phyloP scores from a whole-genome alignment of 2,329 filamentous ascomycete species.

The Colletotrichum tanaceti region DNA sequence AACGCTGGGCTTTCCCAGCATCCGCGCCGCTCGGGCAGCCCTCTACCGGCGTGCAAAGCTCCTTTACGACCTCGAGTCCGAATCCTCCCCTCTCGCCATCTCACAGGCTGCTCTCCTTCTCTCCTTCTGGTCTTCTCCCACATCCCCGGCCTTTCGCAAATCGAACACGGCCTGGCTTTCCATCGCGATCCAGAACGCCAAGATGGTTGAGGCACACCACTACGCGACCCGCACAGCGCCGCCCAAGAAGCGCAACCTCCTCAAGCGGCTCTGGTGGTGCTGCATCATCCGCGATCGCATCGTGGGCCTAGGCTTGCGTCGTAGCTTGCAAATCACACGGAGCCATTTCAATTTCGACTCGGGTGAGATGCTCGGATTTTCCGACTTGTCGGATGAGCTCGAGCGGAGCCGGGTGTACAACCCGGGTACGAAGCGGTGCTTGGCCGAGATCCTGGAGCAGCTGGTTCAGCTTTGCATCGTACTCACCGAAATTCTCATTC shows the following conservation, averaged over 20 bases:
- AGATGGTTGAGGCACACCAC: slow-evolving; percentile 57
- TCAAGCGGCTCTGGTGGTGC: slow-evolving; percentile 67
- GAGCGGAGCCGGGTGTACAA: slow-evolving; percentile 59
- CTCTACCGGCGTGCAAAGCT: slow-evolving; percentile 56
- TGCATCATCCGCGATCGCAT: slow-evolving; percentile 65
- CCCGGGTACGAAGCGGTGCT: slow-evolving; percentile 55
- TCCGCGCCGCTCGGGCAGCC: slow-evolving; percentile 56
- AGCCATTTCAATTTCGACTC: slow-evolving; percentile 58
- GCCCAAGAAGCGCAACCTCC: slow-evolving; percentile 53
- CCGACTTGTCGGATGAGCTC: slow-evolving; percentile 60
- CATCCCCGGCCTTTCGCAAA: slow-evolving; percentile 48
- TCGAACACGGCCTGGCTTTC: slow-evolving; percentile 62
- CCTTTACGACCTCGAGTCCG: slow-evolving; percentile 58
- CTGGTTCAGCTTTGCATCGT: slow-evolving; percentile 59
- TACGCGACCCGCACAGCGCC: slow-evolving; percentile 52
- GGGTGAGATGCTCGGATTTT: slow-evolving; percentile 51
- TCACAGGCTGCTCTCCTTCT: slow-evolving; percentile 57
- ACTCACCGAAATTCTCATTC: slow-evolving; percentile 59
- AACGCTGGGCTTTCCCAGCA: slow-evolving; percentile 55
- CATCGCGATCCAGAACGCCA: slow-evolving; percentile 62
- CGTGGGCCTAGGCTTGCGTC: slow-evolving; percentile 61
- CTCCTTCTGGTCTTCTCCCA: slow-evolving; percentile 54
- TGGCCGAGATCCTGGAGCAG: slow-evolving; percentile 59
- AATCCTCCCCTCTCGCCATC: slow-evolving; percentile 54
- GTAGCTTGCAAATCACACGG: slow-evolving; percentile 61